These are phyloP conservation scores for Entomortierella chlamydospora DNA, from an alignment of 192 early-diverging fungal genomes.

Conservation along the genomic window DNA sequence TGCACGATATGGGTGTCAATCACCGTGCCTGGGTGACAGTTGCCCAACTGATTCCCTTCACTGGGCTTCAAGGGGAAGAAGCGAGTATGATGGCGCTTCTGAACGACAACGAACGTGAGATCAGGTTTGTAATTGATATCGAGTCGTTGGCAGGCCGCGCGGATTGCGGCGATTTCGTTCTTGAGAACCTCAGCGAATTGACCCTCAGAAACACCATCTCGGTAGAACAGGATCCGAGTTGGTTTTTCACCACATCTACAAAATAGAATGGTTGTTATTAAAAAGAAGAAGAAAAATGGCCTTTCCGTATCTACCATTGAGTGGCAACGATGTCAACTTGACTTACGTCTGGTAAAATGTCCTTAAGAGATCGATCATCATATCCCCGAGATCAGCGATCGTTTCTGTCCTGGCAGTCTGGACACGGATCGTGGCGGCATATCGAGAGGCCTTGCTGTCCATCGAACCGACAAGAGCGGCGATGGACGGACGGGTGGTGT, in stretches of 20 bases:
- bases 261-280: background rate
- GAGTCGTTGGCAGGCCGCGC: slow-evolving; percentile 69
- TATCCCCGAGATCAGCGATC: slow-evolving; percentile 72
- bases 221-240: slow-evolving; percentile 84
- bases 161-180: slow-evolving; percentile 77
- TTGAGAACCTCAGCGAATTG: slow-evolving; percentile 84
- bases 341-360: slow-evolving; percentile 67
- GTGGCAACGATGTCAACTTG: no score
- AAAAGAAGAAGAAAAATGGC: slow-evolving; percentile 25
- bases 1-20: slow-evolving; percentile 79
- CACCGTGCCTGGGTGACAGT: slow-evolving; percentile 86
- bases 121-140: slow-evolving; percentile 79
- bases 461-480: slow-evolving; percentile 81
- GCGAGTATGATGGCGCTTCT: slow-evolving; percentile 90
- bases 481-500: slow-evolving; percentile 74
- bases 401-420: slow-evolving; percentile 79
- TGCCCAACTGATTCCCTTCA: slow-evolving; percentile 79
- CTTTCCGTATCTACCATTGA: no score
- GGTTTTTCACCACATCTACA: slow-evolving; percentile 74
- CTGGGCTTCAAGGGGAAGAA: slow-evolving; percentile 78
- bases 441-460: slow-evolving; percentile 71
- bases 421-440: slow-evolving; percentile 71
- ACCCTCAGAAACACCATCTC: slow-evolving; percentile 92
- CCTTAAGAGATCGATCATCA: slow-evolving; percentile 75
- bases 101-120: slow-evolving; percentile 87